These are phyloP conservation scores for Lasiodiplodia gonubiensis DNA, from an alignment of 2,329 filamentous ascomycete species.

Conservation along the genomic window DNA sequence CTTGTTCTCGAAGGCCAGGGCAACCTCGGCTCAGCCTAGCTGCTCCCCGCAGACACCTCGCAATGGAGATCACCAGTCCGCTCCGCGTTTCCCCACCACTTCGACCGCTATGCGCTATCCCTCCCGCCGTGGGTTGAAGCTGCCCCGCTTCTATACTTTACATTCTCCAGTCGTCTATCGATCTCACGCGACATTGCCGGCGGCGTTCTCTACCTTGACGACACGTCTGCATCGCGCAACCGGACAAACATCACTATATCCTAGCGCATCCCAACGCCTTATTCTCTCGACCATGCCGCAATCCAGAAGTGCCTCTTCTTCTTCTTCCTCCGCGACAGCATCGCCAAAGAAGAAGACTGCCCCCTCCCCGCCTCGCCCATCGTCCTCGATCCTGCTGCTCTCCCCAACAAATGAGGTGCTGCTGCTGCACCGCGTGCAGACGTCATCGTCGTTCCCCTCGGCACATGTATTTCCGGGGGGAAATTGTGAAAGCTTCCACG, in stretches of 20 bases:
- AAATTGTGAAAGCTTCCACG: slow-evolving; percentile 77
- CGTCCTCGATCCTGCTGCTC: slow-evolving; percentile 75
- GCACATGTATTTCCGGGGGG: slow-evolving; percentile 97
- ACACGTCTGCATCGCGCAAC: background rate
- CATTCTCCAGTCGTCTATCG: background rate
- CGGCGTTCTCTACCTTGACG: background rate
- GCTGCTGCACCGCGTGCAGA: slow-evolving; percentile 82
- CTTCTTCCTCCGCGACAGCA: background rate
- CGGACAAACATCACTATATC: slow-evolving; percentile 70
- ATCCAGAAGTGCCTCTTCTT: background rate
- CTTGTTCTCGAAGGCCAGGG: background rate
- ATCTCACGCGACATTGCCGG: background rate
- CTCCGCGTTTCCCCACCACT: background rate
- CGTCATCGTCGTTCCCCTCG: slow-evolving; percentile 82
- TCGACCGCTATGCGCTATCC: background rate
- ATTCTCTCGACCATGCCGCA: background rate
- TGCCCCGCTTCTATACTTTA: background rate
- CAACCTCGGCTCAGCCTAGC: slow-evolving; percentile 9
- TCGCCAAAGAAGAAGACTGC: background rate
- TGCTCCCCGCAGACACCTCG: slow-evolving; percentile 14
- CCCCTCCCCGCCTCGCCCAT: slow-evolving; percentile 16
- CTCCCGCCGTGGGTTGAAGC: slow-evolving; percentile 1
- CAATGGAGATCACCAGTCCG: background rate
- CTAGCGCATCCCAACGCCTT: slow-evolving; percentile 46
- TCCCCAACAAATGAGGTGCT: slow-evolving; percentile 88